Percentiles rank a stretch among this genome's conserved stretches.
phyloP scores from a whole-genome alignment of 805 yeast genomes.

The Sungouiozyma intestinalis region DNA sequence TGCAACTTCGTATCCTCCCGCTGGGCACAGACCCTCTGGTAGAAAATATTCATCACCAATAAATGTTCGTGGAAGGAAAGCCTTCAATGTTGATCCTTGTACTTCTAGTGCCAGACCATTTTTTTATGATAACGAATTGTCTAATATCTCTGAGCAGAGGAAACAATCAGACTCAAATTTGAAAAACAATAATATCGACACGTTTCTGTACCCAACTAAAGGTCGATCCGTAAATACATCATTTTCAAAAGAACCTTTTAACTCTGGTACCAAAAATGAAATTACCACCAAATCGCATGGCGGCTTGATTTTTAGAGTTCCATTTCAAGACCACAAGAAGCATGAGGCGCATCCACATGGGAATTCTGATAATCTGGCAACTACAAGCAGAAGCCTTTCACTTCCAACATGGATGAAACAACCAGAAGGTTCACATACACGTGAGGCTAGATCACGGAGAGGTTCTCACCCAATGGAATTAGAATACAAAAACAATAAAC shows the following conservation, averaged over 20 bases:
- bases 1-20: not conserved
- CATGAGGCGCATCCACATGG: not conserved
- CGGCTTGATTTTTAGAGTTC: constrained; percentile 46
- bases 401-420: constrained; percentile 4
- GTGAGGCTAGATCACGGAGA: constrained; percentile 3
- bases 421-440: not conserved
- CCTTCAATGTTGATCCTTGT: not conserved
- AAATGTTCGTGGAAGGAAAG: not conserved
- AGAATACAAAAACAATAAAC: not conserved
- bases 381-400: not conserved
- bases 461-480: constrained; percentile 8
- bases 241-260: constrained; percentile 1
- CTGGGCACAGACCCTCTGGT: not conserved
- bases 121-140: not conserved
- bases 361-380: not conserved
- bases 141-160: not conserved
- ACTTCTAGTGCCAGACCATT: not conserved
- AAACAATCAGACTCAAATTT: not conserved
- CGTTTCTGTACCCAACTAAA: not conserved
- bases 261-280: constrained; percentile 10
- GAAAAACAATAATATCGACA: not conserved
- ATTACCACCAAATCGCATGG: constrained; percentile 24
- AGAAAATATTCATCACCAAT: not conserved
- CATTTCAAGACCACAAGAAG: constrained; percentile 45
- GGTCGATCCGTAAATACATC: not conserved